Evolutionary conservation across 2,329 filamentous ascomycete species (phyloP).

Genomic region (Talaromyces sp.): DNA sequence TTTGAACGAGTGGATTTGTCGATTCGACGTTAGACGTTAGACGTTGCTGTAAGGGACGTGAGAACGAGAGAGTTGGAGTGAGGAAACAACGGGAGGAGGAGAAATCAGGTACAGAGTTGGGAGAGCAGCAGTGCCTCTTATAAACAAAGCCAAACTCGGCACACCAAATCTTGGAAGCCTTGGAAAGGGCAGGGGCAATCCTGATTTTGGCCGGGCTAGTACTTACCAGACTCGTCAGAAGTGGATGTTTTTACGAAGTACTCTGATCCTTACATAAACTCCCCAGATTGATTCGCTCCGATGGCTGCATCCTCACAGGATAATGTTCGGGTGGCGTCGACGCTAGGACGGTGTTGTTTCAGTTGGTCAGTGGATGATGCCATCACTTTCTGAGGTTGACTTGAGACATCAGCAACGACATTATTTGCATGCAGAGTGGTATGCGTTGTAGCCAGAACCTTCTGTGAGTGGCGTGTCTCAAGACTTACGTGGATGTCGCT

Average conservation of each 20-base stretch:
- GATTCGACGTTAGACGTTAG: not conserved
- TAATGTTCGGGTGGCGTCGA: constrained; percentile 7
- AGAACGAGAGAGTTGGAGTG: not conserved
- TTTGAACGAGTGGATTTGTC: not conserved
- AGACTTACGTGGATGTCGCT: not conserved
- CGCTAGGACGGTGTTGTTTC: constrained; percentile 8
- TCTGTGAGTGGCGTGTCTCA: not conserved
- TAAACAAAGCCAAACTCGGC: constrained; percentile 1
- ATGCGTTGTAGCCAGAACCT: not conserved
- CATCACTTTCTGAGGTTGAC: not conserved
- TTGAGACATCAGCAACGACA: not conserved
- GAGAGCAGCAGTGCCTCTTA: not conserved
- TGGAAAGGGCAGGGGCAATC: constrained; percentile 6
- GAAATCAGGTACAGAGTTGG: not conserved
- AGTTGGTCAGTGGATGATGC: constrained; percentile 5
- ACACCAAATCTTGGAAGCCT: not conserved
- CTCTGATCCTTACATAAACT: constrained; percentile 4
- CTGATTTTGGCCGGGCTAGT: not conserved
- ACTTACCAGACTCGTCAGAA: not conserved
- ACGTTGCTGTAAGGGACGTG: not conserved
- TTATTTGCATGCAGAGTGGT: too few species aligned
- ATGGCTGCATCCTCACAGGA: not conserved
- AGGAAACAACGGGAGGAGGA: not conserved
- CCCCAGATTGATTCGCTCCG: not conserved
- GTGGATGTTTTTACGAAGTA: too few species aligned